A percentile compares a stretch with the other conserved stretches of the same genome.
Evolutionary conservation across 306 rosid genomes (phyloP).

Genomic region (Nissolia schottii): DNA sequence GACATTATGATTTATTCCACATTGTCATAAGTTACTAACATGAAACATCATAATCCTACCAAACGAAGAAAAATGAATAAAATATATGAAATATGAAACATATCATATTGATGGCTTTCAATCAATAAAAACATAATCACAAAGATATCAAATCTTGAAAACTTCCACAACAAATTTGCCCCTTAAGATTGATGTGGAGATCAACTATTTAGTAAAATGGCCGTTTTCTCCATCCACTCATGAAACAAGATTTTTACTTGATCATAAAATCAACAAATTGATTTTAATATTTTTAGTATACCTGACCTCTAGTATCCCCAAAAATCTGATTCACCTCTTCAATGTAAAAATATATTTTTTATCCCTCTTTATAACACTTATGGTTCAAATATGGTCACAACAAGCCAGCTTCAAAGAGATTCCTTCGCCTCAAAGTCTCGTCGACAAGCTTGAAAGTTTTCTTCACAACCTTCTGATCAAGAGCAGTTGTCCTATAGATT

Average conservation of each 20-base stretch:
- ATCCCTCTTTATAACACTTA: slow-evolving; percentile 8
- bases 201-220: slow-evolving; percentile 9
- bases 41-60: too few species aligned
- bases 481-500: slow-evolving; percentile 92
- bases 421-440: slow-evolving; percentile 87
- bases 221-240: slow-evolving; percentile 32
- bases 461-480: slow-evolving; percentile 97
- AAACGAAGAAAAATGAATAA: not conserved
- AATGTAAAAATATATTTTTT: slow-evolving; percentile 18
- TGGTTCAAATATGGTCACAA: slow-evolving; percentile 48
- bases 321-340: slow-evolving; percentile 36
- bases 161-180: slow-evolving; percentile 19
- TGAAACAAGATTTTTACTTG: slow-evolving; percentile 47
- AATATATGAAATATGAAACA: slow-evolving; percentile 8
- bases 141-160: slow-evolving; percentile 26
- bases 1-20: too few species aligned
- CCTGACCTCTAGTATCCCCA: slow-evolving; percentile 45
- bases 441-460: slow-evolving; percentile 98
- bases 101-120: slow-evolving; percentile 16
- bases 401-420: slow-evolving; percentile 93
- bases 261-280: slow-evolving; percentile 61
- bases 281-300: slow-evolving; percentile 39
- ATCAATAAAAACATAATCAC: slow-evolving; percentile 24
- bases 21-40: too few species aligned
- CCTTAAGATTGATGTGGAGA: slow-evolving; percentile 15